A percentile compares a stretch with the other conserved stretches of the same genome.
phyloP scores from a whole-genome alignment of 1,139 yeast genomes.

The Magnusiomyces paraingens region DNA sequence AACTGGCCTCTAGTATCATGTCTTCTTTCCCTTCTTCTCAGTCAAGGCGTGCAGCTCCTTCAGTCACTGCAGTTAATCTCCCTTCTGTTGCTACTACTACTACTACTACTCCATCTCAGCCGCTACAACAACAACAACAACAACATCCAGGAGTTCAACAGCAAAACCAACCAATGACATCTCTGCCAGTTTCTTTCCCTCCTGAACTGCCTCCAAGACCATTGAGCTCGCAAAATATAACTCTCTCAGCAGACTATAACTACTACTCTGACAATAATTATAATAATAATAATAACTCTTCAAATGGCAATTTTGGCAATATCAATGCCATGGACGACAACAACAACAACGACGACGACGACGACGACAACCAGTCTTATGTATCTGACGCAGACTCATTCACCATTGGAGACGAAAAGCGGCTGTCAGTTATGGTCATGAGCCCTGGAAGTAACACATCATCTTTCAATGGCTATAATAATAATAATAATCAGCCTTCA shows the following conservation, averaged over 20 bases:
- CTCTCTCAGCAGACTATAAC: neutral
- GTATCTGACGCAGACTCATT: constrained; percentile 15
- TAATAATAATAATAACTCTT: too few relatives aligned
- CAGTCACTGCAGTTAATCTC: constrained; percentile 4
- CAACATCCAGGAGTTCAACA: neutral
- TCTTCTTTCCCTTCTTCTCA: constrained; percentile 7
- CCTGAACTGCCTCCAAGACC: too few relatives aligned
- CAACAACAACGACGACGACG: neutral
- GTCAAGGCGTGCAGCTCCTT: neutral
- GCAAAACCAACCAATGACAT: neutral
- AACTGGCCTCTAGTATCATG: constrained; percentile 17
- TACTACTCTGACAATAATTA: neutral
- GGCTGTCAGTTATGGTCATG: constrained; percentile 7
- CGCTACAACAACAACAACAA: constrained; percentile 2
- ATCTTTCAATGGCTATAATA: too few relatives aligned
- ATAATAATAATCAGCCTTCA: too few relatives aligned
- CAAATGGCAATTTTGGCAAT: constrained; percentile 2
- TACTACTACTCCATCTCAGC: neutral
- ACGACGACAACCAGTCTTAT: constrained; percentile 7
- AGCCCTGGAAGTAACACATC: neutral
- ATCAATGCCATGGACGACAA: neutral
- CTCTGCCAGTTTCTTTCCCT: neutral
- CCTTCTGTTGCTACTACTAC: neutral
- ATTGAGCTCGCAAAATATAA: neutral
- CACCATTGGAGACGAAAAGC: constrained; percentile 13